These are phyloP conservation scores for Ophiostoma australiae DNA, from an alignment of 2,329 filamentous ascomycete genomes.

Conservation along the genomic window DNA sequence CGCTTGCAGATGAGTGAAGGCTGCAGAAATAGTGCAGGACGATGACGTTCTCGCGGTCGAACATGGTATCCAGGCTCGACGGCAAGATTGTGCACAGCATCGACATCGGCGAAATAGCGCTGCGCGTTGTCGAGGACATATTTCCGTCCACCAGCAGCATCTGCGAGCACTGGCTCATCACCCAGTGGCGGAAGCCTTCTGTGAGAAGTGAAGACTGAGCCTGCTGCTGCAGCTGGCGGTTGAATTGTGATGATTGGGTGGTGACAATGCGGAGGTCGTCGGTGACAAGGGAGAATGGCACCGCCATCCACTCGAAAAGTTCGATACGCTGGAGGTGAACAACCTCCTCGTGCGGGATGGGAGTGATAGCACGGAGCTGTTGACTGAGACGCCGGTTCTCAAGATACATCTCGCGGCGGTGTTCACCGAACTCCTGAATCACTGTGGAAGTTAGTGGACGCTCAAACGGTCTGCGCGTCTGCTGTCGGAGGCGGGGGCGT, in stretches of 20 bases:
- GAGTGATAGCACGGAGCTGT: background rate
- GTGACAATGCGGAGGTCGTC: background rate
- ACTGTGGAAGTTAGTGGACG: background rate
- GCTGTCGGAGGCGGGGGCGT: background rate
- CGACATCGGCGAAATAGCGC: conserved; percentile 20
- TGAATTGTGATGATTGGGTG: background rate
- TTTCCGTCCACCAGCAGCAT: conserved; percentile 24
- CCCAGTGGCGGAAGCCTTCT: conserved; percentile 9
- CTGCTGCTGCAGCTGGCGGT: conserved; percentile 13
- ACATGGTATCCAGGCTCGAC: background rate
- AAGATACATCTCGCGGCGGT: background rate
- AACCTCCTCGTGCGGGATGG: background rate
- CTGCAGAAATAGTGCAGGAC: conserved; percentile 23
- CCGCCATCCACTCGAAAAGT: background rate
- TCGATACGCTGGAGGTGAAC: background rate
- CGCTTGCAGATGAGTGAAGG: background rate
- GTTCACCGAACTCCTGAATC: background rate
- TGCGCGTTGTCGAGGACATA: background rate
- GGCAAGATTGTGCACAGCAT: conserved; percentile 19
- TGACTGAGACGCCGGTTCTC: background rate
- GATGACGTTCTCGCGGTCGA: background rate
- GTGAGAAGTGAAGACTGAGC: conserved; percentile 18
- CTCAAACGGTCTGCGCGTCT: background rate
- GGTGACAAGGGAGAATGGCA: background rate
- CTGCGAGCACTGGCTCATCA: background rate